Percentiles rank a stretch among this genome's conserved stretches.
Conservation (phyloP, 108 stramenopile genomes). For the Discostella stelligeroides region DNA sequence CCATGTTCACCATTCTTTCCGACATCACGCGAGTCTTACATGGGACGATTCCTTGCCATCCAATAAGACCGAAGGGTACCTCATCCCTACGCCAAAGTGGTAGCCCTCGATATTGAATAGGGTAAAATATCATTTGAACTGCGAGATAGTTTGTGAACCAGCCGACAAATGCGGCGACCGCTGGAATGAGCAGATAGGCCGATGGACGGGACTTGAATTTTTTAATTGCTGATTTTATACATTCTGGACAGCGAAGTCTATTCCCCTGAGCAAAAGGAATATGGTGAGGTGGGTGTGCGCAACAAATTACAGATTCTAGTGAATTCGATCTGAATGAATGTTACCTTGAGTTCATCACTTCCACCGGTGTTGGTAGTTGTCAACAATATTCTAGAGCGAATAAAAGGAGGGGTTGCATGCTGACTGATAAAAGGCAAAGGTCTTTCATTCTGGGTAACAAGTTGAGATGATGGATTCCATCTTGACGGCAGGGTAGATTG, state of each 20-base stretch:
- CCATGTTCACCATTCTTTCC: slow-evolving; percentile 84
- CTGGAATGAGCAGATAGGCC: slow-evolving; percentile 83
- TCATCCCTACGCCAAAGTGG: slow-evolving; percentile 66
- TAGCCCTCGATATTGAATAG: slow-evolving; percentile 80
- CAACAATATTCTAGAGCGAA: background rate
- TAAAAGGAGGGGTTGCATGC: background rate
- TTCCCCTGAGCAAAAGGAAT: background rate
- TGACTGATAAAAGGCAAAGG: background rate
- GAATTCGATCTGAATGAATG: background rate
- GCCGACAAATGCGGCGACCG: slow-evolving; percentile 90
- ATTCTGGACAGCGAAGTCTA: slow-evolving; percentile 12
- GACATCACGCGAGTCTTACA: slow-evolving; percentile 87
- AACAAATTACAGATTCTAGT: background rate
- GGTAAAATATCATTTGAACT: slow-evolving; percentile 91
- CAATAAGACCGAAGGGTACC: slow-evolving; percentile 74
- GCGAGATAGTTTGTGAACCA: slow-evolving; percentile 95
- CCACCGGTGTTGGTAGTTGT: slow-evolving; percentile 11
- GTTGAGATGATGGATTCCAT: background rate
- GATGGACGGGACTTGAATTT: slow-evolving; percentile 71
- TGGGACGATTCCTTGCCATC: slow-evolving; percentile 92
- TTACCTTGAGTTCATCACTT: slow-evolving; percentile 12
- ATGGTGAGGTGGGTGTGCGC: no score
- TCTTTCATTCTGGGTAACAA: background rate
- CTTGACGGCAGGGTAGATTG: background rate
- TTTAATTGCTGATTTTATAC: slow-evolving; percentile 34